Evolutionary conservation across 2,329 filamentous ascomycete species (phyloP).

Genomic region (Fusarium nisikadoi): DNA sequence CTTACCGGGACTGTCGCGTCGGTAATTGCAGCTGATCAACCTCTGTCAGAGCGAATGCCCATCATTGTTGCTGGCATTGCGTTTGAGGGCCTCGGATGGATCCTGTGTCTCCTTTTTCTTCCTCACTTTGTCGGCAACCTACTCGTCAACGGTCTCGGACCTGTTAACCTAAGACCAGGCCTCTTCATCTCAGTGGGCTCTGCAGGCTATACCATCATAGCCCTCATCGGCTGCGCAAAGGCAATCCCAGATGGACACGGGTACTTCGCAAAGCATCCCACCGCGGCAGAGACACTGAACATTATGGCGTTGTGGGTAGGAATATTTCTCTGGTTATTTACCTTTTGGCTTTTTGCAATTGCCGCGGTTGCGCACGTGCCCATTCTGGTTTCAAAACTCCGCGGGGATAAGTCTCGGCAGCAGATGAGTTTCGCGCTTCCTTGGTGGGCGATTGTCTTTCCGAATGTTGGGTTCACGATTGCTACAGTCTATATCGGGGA

Average conservation of each 20-base stretch:
- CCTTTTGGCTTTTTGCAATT: constrained; percentile 6
- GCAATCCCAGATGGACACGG: constrained; percentile 1
- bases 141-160: neutral
- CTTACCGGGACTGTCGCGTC: neutral
- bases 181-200: neutral
- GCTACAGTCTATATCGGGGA: constrained; percentile 4
- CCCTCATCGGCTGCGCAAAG: neutral
- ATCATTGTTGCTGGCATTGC: neutral
- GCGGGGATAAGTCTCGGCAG: neutral
- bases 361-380: neutral
- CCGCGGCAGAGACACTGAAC: neutral
- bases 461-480: constrained; percentile 1
- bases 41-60: neutral
- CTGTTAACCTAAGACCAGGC: neutral
- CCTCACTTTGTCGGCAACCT: neutral
- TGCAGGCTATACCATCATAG: constrained; percentile 9
- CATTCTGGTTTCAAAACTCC: neutral
- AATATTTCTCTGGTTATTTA: constrained; percentile 1
- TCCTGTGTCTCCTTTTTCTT: neutral
- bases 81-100: neutral
- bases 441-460: constrained; percentile 13
- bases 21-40: neutral
- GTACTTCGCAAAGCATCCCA: neutral
- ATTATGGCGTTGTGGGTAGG: constrained; percentile 11
- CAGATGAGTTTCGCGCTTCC: constrained; percentile 3